Conservation (phyloP, 352 stramenopile species). For the Pythium guiyangense region DNA sequence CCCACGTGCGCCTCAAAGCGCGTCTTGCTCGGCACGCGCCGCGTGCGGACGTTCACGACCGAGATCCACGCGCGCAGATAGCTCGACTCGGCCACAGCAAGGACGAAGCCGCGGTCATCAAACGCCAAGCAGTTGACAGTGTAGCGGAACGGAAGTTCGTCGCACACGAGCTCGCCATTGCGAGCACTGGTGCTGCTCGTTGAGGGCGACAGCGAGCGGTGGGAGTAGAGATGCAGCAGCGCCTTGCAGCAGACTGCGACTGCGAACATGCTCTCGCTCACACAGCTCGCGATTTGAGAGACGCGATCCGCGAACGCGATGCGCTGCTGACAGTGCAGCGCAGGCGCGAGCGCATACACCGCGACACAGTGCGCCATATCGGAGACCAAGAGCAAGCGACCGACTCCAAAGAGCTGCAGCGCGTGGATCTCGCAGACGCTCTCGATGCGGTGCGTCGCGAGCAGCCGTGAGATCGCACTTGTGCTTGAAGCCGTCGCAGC, state of each 20-base stretch:
- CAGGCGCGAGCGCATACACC: conserved; percentile 10
- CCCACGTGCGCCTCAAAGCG: conserved; percentile 55
- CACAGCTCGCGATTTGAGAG: conserved; percentile 17
- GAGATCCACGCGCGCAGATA: conserved; percentile 56
- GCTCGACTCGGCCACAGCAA: conserved; percentile 35
- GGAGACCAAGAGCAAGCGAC: conserved; percentile 21
- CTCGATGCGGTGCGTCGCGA: conserved; percentile 4
- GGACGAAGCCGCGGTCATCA: conserved; percentile 26
- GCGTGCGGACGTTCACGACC: conserved; percentile 29
- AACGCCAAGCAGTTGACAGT: conserved; percentile 36
- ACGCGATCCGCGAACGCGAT: conserved; percentile 16
- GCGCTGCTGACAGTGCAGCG: conserved; percentile 13
- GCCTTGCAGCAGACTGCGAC: conserved; percentile 24
- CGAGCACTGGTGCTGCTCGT: background rate
- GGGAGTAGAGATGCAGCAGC: conserved; percentile 20
- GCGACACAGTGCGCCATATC: conserved; percentile 21
- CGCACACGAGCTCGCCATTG: background rate
- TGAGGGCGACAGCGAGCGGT: background rate
- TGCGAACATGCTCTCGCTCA: conserved; percentile 9
- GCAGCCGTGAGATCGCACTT: conserved; percentile 1
- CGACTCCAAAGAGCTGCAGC: conserved; percentile 21
- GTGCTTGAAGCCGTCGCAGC: background rate
- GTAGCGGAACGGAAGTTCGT: conserved; percentile 28
- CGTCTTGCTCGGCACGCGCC: conserved; percentile 11
- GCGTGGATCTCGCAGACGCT: conserved; percentile 12